phyloP scores from a whole-genome alignment of 2,329 filamentous ascomycete genomes.

The Herpotrichia juniperi region DNA sequence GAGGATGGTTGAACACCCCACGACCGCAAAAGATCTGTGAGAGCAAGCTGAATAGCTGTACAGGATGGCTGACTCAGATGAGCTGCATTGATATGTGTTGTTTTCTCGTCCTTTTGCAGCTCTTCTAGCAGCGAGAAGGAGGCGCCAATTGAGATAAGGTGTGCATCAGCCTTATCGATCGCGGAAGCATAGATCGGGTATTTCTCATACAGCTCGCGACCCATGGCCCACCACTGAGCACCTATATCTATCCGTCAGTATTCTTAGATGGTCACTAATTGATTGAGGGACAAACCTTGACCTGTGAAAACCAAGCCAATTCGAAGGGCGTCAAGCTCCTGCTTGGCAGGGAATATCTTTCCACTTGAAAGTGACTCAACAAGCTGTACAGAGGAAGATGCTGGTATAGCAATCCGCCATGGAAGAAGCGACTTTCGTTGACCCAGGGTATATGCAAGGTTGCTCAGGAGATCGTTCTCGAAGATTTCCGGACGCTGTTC shows the following conservation, averaged over 20 bases:
- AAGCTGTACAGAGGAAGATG: conserved; percentile 16
- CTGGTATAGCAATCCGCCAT: conserved; percentile 26
- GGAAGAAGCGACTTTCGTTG: conserved; percentile 27
- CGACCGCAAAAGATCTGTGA: conserved; percentile 28
- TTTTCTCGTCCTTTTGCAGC: conserved; percentile 26
- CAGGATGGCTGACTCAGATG: conserved; percentile 34
- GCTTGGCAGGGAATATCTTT: conserved; percentile 22
- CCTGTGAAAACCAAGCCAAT: conserved; percentile 38
- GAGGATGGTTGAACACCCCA: conserved; percentile 32
- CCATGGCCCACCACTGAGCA: conserved; percentile 42
- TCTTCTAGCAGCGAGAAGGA: conserved; percentile 33
- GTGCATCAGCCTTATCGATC: conserved; percentile 4
- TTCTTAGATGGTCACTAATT: too few species aligned
- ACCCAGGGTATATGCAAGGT: conserved; percentile 33
- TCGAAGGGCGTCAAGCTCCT: conserved; percentile 20
- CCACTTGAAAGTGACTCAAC: conserved; percentile 25
- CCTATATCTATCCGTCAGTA: too few species aligned
- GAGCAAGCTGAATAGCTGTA: conserved; percentile 36
- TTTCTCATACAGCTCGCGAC: conserved; percentile 18
- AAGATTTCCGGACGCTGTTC: conserved; percentile 33
- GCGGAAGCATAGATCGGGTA: conserved; percentile 8
- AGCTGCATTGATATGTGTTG: conserved; percentile 22
- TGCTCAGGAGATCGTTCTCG: conserved; percentile 28
- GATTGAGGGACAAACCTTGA: too few species aligned
- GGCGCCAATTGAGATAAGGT: conserved; percentile 6